Percentiles rank a stretch among this genome's conserved stretches.
Conservation (phyloP, 73 alveolate species). For the Stentor coeruleus region DNA sequence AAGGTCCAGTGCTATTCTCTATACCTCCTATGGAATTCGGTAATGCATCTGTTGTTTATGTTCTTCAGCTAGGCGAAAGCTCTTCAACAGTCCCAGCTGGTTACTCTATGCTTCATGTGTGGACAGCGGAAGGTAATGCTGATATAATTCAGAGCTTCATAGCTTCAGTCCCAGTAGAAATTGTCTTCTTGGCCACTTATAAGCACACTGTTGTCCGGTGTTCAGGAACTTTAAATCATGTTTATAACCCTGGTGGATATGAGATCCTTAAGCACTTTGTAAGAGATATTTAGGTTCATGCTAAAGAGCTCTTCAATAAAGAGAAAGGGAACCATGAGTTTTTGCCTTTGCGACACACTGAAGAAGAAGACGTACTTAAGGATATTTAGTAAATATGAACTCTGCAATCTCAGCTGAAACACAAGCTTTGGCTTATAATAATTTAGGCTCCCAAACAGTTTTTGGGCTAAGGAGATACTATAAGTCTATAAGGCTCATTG, state of each 20-base stretch:
- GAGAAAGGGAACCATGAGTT: neutral
- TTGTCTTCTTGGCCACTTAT: constrained; percentile 21
- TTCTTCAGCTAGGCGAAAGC: neutral
- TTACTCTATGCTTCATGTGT: constrained; percentile 8
- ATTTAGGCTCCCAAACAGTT: neutral
- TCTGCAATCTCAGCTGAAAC: neutral
- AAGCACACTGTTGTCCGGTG: neutral
- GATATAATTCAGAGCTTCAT: neutral
- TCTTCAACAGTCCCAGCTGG: constrained; percentile 22
- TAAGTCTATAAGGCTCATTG: neutral
- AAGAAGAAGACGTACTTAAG: neutral
- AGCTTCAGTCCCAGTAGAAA: neutral
- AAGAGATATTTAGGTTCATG: neutral
- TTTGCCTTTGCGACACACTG: neutral
- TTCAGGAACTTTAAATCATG: neutral
- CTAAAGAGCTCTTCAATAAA: neutral
- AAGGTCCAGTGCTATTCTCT: constrained; percentile 15
- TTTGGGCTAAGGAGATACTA: neutral
- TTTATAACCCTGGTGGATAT: constrained; percentile 12
- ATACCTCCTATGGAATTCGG: constrained; percentile 2
- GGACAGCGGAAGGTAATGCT: neutral
- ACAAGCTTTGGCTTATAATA: neutral
- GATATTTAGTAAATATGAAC: neutral
- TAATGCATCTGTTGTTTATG: neutral
- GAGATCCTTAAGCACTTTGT: neutral